Base-by-base conservation (phyloP, 2,329 filamentous ascomycete genomes). In the Pestalotiopsis sp. region DNA sequence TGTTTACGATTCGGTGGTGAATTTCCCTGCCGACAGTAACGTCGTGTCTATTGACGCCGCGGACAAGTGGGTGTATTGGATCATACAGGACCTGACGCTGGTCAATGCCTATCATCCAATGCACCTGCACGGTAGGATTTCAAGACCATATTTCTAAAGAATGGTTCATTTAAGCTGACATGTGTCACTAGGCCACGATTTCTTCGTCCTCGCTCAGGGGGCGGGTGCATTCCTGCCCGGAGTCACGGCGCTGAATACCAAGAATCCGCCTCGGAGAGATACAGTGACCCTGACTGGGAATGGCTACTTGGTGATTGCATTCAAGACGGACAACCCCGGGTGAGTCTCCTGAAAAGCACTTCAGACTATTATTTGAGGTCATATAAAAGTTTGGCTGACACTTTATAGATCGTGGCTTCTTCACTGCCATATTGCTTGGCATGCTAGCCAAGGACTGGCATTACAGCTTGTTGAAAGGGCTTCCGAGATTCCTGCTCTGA, bases 361-460 rank as follows among this genome's bases (percentile, higher is more conserved):
- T 27, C 20, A 23, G 31, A 38, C 27, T 27, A 27, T 27, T 27
- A 27, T 27, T 27, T 27, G 27, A 20, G 36, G 25, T 20, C 12
- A 4, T 20, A 1, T 3, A 60, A 25, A 25, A 11, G 1, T 23
- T 3, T 71, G 56, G 69, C 45, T 52, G 14, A 52, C 45, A 45
- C 5, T 61, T n/a, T 49, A 3, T 27, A 64, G 81, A 79, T 20
- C 68, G 9, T 72, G 20, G 23, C 12, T 61, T 4, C 7, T 61
- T 11, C 66, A 83, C 71, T 84, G 81, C 72, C 81, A 84, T 71
- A 84, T 85, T 66, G 81, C 81, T 23, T 85, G 81, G 84, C 85
- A 88, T 72, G 79, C 84, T 14, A 77, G 75, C 64, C 79, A 83
- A 71, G 85, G 84, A 27, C 81, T 88, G 7, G 85, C 82, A 1